Evolutionary conservation across 169 alveolate genomes (phyloP), one percentile per base, ranked within the genome.

Genomic region (Fabrea salina): DNA sequence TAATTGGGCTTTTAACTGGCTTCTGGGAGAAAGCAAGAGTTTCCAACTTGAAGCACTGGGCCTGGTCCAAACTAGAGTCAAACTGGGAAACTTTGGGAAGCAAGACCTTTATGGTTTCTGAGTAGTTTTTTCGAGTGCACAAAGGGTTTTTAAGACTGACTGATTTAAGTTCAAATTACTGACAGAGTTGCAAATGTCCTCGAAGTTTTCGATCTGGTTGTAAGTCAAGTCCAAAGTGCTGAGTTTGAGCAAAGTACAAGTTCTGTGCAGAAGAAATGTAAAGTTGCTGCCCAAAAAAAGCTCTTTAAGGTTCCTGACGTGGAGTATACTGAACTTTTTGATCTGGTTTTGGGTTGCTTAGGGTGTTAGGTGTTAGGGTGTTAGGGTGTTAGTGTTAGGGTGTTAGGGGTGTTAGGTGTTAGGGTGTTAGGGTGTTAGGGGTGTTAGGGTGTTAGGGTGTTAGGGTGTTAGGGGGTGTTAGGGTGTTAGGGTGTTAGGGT

Each of bases 181-280:
- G 37, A 19, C n/a, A 64, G 51, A 16, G 47, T 33, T 37, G 75
- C 75, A 40, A n/a, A 64, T 64, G 41, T 41, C 50, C 41, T 64
- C 75, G 1, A 64, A 30, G 16, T 51, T 64, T n/a, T 32, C 50
- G 16, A 64, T 64, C 30, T 33, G 25, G 41, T 64, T 64, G 2
- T 64, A n/a, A 1, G 75, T 39, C 13, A 19, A 13, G 30, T 64
- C 75, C 19, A 64, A n/a, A 16, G 41, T 19, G n/a, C 33, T 8
- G 13, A 64, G 54, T 3, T 37, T 19, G 3, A 13, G 33, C 16
- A 64, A 16, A 7, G 35, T 51, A 41, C 75, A 64, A 2, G 41
- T 39, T 4, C 27, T 16, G 30, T 64, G 35, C 3, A 64, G 32
- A 64, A 13, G 35, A 19, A n/a, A 39, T 4, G 41, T n/a, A 1